Percentiles rank a stretch among this genome's conserved stretches.
Conservation (phyloP, 148 eudicot genomes). For the Rhododendron griersonianum region DNA sequence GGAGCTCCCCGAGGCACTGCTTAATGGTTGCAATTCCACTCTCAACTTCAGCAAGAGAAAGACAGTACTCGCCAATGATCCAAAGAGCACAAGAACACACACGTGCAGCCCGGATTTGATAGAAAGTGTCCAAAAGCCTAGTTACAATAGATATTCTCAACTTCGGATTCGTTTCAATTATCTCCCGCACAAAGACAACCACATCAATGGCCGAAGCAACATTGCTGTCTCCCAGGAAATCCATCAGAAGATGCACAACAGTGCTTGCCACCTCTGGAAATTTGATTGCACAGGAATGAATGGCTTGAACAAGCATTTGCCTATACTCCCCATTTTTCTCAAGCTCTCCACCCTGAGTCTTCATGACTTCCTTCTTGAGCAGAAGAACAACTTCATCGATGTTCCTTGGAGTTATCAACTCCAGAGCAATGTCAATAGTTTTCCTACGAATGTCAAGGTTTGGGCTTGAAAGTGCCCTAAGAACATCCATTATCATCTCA, state of each 20-base stretch:
- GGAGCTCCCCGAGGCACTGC: constrained; percentile 92
- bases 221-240: constrained; percentile 92
- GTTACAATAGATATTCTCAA: constrained; percentile 80
- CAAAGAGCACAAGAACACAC: constrained; percentile 94
- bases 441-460: constrained; percentile 86
- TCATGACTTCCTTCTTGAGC: constrained; percentile 90
- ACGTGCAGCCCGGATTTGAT: constrained; percentile 88
- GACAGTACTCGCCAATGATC: constrained; percentile 91
- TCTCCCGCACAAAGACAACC: constrained; percentile 83
- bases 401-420: constrained; percentile 79
- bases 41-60: constrained; percentile 88
- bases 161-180: constrained; percentile 85
- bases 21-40: constrained; percentile 76
- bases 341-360: constrained; percentile 85
- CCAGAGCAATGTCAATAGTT: constrained; percentile 79
- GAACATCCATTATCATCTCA: constrained; percentile 90
- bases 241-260: constrained; percentile 96
- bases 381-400: constrained; percentile 88
- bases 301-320: constrained; percentile 97
- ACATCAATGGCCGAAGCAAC: constrained; percentile 94
- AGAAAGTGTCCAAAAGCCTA: constrained; percentile 87
- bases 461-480: constrained; percentile 95
- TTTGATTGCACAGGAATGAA: constrained; percentile 90
- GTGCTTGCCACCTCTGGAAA: constrained; percentile 99
- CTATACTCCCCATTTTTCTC: constrained; percentile 95